These are phyloP conservation scores for Saccharomyces pastorianus DNA, from an alignment of 1,139 yeast genomes.

Conservation along the genomic window DNA sequence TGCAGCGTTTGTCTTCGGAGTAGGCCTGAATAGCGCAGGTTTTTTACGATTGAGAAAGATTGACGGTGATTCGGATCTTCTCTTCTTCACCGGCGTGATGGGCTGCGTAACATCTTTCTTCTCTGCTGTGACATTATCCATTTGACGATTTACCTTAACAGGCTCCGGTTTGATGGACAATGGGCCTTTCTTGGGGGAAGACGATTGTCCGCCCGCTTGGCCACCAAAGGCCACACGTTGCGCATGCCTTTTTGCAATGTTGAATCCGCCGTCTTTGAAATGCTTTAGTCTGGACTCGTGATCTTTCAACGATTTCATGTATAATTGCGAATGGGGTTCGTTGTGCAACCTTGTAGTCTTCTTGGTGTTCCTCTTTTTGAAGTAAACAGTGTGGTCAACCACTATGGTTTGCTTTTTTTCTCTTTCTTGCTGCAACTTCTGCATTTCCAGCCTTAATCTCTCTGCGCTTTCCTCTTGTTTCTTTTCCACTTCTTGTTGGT, in stretches of 20 bases:
- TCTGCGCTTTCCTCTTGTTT: conserved; percentile 46
- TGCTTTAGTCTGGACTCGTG: conserved; percentile 19
- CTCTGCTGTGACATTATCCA: neutral
- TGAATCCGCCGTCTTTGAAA: conserved; percentile 20
- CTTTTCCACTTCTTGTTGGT: conserved; percentile 38
- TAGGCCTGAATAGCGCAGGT: conserved; percentile 10
- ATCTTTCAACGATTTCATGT: conserved; percentile 17
- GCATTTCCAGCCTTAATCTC: conserved; percentile 40
- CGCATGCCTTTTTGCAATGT: conserved; percentile 5
- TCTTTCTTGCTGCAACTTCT: conserved; percentile 38
- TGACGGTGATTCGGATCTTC: conserved; percentile 13
- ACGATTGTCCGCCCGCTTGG: conserved; percentile 6
- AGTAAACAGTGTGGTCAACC: conserved; percentile 23
- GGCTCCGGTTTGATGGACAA: neutral
- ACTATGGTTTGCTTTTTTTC: conserved; percentile 40
- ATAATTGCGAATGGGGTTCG: conserved; percentile 12
- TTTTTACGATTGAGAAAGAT: conserved; percentile 15
- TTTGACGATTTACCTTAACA: neutral
- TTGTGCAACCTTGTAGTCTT: conserved; percentile 5
- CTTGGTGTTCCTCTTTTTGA: conserved; percentile 1
- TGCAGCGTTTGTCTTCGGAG: conserved; percentile 1
- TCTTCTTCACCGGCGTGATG: conserved; percentile 11
- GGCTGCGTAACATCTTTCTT: neutral
- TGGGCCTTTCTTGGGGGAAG: neutral
- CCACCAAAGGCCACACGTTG: conserved; percentile 27